These are phyloP conservation scores for Leccinum arenicola DNA, from an alignment of 768 basidiomycete species.

Conservation along the genomic window DNA sequence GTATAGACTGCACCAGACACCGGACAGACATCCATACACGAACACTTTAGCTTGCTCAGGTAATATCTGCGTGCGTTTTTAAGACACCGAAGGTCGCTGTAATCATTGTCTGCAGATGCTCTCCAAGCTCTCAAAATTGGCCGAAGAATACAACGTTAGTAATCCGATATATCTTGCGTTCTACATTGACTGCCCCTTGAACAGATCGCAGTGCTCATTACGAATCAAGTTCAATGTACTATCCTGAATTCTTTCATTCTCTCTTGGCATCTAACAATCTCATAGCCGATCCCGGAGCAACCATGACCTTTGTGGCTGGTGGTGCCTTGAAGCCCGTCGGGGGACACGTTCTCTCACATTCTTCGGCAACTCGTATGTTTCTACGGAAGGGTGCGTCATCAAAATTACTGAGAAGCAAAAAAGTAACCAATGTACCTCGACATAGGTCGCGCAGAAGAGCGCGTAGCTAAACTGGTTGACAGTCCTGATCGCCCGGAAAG, in stretches of 20 bases:
- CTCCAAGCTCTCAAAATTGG: constrained; percentile 84
- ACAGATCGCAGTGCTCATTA: constrained; percentile 82
- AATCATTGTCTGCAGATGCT: constrained; percentile 59
- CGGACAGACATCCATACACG: constrained; percentile 9
- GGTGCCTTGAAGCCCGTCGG: constrained; percentile 90
- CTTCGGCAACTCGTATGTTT: constrained; percentile 85
- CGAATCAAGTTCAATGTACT: constrained; percentile 89
- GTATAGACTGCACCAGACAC: background rate
- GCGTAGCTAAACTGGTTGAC: constrained; percentile 87
- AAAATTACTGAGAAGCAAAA: background rate
- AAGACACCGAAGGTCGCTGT: background rate
- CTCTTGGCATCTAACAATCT: constrained; percentile 6
- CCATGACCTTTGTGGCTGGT: constrained; percentile 93
- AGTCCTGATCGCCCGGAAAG: constrained; percentile 88
- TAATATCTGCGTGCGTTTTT: constrained; percentile 23
- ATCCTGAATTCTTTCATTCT: constrained; percentile 1
- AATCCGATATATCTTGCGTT: background rate
- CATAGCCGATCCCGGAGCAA: constrained; percentile 90
- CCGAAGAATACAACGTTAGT: constrained; percentile 85
- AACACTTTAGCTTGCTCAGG: constrained; percentile 74
- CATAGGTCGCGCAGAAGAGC: constrained; percentile 83
- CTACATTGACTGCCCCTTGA: constrained; percentile 7
- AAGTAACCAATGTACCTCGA: background rate
- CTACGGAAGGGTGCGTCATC: constrained; percentile 70
- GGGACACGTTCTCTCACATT: constrained; percentile 83